These are phyloP conservation scores for Schizonepeta tenuifolia DNA, from an alignment of 257 asterid species.

Conservation along the genomic window DNA sequence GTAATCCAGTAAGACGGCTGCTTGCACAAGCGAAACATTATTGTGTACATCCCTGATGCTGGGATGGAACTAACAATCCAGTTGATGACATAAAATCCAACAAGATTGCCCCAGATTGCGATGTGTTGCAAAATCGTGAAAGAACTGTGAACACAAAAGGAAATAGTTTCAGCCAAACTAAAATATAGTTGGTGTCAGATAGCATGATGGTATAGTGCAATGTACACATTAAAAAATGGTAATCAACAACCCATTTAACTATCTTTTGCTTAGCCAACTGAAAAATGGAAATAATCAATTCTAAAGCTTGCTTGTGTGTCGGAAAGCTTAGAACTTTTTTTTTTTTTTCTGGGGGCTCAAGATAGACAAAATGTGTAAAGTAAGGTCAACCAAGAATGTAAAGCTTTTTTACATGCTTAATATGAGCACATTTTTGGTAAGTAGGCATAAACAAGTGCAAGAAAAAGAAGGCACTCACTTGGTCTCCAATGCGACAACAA, in stretches of 20 bases:
- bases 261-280: background rate
- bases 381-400: background rate
- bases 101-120: conserved; percentile 96
- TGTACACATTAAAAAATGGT: background rate
- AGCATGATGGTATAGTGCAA: conserved; percentile 10
- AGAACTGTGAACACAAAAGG: conserved; percentile 60
- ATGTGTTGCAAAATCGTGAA: conserved; percentile 85
- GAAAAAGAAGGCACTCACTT: conserved; percentile 60
- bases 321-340: no score
- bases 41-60: conserved; percentile 78
- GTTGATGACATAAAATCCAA: conserved; percentile 86
- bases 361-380: background rate
- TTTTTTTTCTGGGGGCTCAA: background rate
- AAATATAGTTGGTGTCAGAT: conserved; percentile 16
- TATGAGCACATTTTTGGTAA: conserved; percentile 2
- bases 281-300: background rate
- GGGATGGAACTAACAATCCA: conserved; percentile 92
- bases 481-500: conserved; percentile 92
- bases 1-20: conserved; percentile 95
- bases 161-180: conserved; percentile 17
- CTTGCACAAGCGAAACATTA: conserved; percentile 90
- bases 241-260: background rate
- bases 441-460: conserved; percentile 23
- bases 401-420: background rate
- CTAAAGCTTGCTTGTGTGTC: background rate